A percentile compares a stretch with the other conserved stretches of the same genome.
phyloP scores from a whole-genome alignment of 106 monocot species.

The Dendrobium catenatum region DNA sequence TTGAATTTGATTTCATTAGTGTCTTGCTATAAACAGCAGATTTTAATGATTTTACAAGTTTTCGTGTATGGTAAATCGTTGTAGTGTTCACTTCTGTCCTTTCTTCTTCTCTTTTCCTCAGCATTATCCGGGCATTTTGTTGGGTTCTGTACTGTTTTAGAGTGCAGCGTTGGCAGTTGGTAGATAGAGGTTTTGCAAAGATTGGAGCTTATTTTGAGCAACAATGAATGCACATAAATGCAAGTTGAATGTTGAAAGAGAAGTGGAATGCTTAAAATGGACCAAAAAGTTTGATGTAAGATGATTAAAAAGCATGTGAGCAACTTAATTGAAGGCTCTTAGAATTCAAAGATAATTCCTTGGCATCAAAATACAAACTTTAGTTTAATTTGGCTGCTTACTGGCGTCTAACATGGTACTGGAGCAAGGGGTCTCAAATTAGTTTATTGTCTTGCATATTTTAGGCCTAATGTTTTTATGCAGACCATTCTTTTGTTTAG shows the following conservation, averaged over 20 bases:
- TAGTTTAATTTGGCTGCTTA: not conserved
- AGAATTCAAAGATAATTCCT: not conserved
- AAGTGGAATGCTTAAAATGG: not conserved
- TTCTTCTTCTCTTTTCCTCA: not conserved
- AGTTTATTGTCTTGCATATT: too few relatives aligned
- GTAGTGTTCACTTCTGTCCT: not conserved
- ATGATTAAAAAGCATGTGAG: not conserved
- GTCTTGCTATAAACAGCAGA: too few relatives aligned
- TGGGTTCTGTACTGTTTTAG: not conserved
- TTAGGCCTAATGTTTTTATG: too few relatives aligned
- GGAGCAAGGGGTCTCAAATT: not conserved
- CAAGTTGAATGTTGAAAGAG: constrained; percentile 1
- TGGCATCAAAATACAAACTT: not conserved
- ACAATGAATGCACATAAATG: not conserved
- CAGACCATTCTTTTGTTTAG: too few relatives aligned
- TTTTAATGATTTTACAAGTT: too few relatives aligned
- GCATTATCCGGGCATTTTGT: not conserved
- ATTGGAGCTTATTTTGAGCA: not conserved
- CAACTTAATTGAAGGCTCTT: too few relatives aligned
- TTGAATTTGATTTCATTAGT: too few relatives aligned
- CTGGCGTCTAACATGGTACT: not conserved
- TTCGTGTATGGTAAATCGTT: too few relatives aligned
- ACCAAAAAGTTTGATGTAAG: not conserved
- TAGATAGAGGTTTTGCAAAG: not conserved
- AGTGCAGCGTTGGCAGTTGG: not conserved